Evolutionary conservation across 768 basidiomycete genomes (phyloP).

Genomic region (Coprinopsis cinerea): DNA sequence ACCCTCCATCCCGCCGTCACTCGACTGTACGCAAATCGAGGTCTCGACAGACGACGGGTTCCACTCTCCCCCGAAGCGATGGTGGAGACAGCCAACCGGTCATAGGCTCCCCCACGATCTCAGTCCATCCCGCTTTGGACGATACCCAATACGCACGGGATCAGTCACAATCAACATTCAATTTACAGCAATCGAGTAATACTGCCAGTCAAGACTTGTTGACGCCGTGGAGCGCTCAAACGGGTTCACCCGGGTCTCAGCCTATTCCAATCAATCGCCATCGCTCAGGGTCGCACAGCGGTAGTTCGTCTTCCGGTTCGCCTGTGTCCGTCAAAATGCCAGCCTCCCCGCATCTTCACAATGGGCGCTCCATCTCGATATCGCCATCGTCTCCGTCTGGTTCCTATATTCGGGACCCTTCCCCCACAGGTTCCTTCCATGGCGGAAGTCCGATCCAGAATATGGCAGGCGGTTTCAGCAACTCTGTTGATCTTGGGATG

Average conservation of each 20-base stretch:
- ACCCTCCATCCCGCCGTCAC: conserved; percentile 6
- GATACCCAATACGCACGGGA: not conserved
- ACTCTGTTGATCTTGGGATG: conserved; percentile 2
- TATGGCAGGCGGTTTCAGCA: not conserved
- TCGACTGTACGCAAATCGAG: not conserved
- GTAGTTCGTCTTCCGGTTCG: not conserved
- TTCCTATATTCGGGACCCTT: not conserved
- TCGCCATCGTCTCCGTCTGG: not conserved
- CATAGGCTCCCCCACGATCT: conserved; percentile 8
- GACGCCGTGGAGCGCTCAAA: conserved; percentile 4
- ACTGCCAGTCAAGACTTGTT: conserved; percentile 5
- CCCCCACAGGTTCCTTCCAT: not conserved
- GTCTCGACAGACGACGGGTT: not conserved
- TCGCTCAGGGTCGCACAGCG: conserved; percentile 2
- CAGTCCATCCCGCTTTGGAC: conserved; percentile 8
- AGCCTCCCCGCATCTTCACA: not conserved
- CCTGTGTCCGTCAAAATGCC: conserved; percentile 1
- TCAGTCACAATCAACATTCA: not conserved
- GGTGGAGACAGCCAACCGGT: not conserved
- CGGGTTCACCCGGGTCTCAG: not conserved
- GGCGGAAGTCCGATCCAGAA: conserved; percentile 5
- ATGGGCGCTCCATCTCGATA: not conserved
- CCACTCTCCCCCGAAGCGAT: not conserved
- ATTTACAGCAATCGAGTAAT: not conserved
- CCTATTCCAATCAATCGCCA: conserved; percentile 6